Evolutionary conservation across 371 early-diverging fungal genomes (phyloP).

Genomic region (Mucor racemosus): DNA sequence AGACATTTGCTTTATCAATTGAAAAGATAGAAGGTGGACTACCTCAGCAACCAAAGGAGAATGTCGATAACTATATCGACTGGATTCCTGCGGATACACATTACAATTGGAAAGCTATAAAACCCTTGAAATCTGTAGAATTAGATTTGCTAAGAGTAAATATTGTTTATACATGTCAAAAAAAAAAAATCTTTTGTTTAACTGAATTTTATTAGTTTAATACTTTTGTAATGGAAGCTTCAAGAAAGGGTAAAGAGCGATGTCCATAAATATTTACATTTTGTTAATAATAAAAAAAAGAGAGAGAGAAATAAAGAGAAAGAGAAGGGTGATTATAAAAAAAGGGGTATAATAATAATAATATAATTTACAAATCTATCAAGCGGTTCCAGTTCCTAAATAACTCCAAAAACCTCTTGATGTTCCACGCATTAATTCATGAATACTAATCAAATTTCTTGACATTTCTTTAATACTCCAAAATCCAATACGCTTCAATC

Average conservation of each 20-base stretch:
- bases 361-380: not conserved
- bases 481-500: constrained; percentile 87
- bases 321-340: not conserved
- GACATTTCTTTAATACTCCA: constrained; percentile 86
- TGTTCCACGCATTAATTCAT: constrained; percentile 85
- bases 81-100: constrained; percentile 55
- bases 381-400: constrained; percentile 42
- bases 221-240: constrained; percentile 24
- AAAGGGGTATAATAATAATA: constrained; percentile 1
- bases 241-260: constrained; percentile 14
- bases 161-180: not conserved
- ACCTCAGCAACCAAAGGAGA: constrained; percentile 14
- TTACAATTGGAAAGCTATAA: constrained; percentile 25
- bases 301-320: not conserved
- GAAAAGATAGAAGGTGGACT: constrained; percentile 37
- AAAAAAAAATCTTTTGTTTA: not conserved
- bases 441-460: constrained; percentile 68
- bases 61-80: constrained; percentile 7
- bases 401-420: constrained; percentile 79
- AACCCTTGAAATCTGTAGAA: constrained; percentile 53
- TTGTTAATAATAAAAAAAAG: not conserved
- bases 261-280: constrained; percentile 8
- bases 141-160: constrained; percentile 51
- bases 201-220: constrained; percentile 9
- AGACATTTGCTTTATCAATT: constrained; percentile 46